Evolutionary conservation across 2,329 filamentous ascomycete species (phyloP), one percentile per base, ranked within the genome.

Genomic region (Calonectria pteridis): DNA sequence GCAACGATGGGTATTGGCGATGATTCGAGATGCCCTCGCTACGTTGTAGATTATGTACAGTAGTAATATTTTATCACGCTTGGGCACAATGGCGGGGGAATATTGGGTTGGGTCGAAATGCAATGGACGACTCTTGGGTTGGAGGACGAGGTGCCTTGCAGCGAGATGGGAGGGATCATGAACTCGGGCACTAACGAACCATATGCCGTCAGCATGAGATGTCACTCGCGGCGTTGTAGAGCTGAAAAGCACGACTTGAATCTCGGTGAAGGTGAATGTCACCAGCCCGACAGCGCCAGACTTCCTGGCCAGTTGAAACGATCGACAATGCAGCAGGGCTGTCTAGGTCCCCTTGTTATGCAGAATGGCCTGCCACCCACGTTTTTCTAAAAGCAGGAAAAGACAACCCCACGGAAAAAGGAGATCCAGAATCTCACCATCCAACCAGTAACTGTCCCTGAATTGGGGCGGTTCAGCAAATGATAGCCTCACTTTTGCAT

Each of bases 241-340:
- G 46, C 35, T 43, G 67, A 55, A 53, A 55, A 64, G 37, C 26
- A 35, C 9, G 67, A 53, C 46, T 40, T 58, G 58, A 70, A 43
- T 33, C 7, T 20, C 31, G 33, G 49, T 43, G 49, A 51, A 70
- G 62, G 67, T 70, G 67, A 29, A 33, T 53, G 59, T 43, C 62
- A 40, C 26, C 35, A 51, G 43, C 49, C 49, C 4, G 16, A 29
- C 23, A 29, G 28, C 55, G 50, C 29, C 49, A 37, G 37, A 26
- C 55, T 65, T 20, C 43, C 11, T 18, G 11, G 26, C 55, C 55
- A 53, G 46, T 43, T 49, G 58, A 63, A 46, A 46, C 49, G 58
- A 70, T 70, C 67, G 67, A 70, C 67, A 53, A 20, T 51, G 67
- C 55, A 69, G 53, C 37, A 62, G 55, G 55, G 55, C 55, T 62